Evolutionary conservation across 2,329 filamentous ascomycete genomes (phyloP), one percentile per base, ranked within the genome.

Genomic region (Aspergillus fischeri): DNA sequence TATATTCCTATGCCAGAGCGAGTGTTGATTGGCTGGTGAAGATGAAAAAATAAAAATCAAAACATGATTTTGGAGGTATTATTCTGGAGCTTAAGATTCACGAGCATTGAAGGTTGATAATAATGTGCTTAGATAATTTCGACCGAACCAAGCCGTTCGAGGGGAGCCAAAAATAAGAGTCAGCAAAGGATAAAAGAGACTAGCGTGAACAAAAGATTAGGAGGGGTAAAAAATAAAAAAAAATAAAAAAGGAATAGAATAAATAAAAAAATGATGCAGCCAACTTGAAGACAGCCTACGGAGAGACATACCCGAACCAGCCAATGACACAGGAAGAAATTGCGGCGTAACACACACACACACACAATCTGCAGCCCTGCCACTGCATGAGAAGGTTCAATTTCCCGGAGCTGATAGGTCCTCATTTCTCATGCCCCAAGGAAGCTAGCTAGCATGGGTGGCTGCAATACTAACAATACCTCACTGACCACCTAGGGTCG

Each of bases 351-450:
- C 51, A 55, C 38, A 32, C 58, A 41, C 52, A 41, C 25, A 27
- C 25, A 27, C 25, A 27, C 25, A 45, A 38, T 41, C 56, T 62
- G 58, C 61, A 63, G 59, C 57, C 54, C 55, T 60, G 63, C 49
- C 55, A 59, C 53, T 60, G 53, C 60, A 63, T 59, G 49, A 60
- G 58, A 54, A 56, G 49, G 29, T 42, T 53, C 51, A 38, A 45
- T 49, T 64, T 50, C 47, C 48, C 51, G 42, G 38, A 57, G 44
- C 45, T 62, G 58, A 64, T 63, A 65, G 56, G 60, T 47, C 44
- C 55, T 24, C 44, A 14, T 24, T 21, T 11, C n/a, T 21, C 10
- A 21, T 20, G 41, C 21, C 44, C 25, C n/a, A 20, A 25, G 20
- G 4, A 5, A 21, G 10, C 20, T 47, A 10, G 8, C 44, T 54